Evolutionary conservation across 225 moss, liverwort and hornwort species (phyloP), one percentile per base, ranked within the genome.

Genomic region (Pseudisothecium myosuroides): DNA sequence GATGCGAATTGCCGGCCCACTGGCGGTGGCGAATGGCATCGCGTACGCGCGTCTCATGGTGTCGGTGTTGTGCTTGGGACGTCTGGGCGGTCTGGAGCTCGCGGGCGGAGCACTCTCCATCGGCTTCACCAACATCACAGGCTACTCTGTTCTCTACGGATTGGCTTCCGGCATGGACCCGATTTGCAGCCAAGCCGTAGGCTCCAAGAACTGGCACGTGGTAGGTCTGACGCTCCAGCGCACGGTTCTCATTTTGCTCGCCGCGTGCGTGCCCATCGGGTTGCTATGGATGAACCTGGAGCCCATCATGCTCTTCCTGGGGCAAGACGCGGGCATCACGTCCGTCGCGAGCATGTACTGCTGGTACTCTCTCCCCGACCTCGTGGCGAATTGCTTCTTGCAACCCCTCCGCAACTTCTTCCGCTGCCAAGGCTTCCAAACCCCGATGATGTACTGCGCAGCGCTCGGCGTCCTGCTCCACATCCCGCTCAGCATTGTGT

Each of bases 111-210:
- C 97, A 43, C 95, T 98, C 21, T 96, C 97, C 21, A 93, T 98
- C 85, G 98, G 98, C 22, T 98, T 97, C 77, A 96, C 97, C 6
- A 98, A 98, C 92, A 98, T 98, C 85, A 98, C 98, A n/a, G 97
- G 98, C 26, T 97, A 97, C 94, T 96, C 98, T 59, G 97, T 98
- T 55, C 92, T 98, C 77, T 95, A 95, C 47, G 98, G 98, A 43
- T 85, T 98, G 87, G 95, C 98, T 37, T 94, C 95, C 77, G 98
- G 98, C 63, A 98, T 98, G 98, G 98, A 98, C 88, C 95, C 98
- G 59, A 96, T 98, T 60, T 98, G 98, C 87, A 94, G 94, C 85
- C 98, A 98, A 88, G 97, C 98, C 39, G 96, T 90, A n/a, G 98
- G 98, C 66, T 91, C 95, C 11, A 96, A 94, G 89, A 93, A 90